A percentile compares a stretch with the other conserved stretches of the same genome.
Conservation (phyloP, 352 stramenopile genomes). For the Phytophthora cactorum region DNA sequence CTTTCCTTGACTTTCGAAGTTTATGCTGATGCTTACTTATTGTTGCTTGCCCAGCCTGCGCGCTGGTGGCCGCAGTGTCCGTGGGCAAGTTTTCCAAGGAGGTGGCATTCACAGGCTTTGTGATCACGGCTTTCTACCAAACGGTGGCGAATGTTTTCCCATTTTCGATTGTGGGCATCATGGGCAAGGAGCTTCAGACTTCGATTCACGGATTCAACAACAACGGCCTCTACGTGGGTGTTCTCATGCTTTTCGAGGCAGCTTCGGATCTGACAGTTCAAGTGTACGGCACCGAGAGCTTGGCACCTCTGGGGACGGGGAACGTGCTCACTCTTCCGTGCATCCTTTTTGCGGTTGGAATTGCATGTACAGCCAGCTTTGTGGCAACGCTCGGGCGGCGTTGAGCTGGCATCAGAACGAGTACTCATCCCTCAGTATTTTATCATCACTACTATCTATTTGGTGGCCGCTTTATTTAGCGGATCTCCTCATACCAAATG, state of each 20-base stretch:
- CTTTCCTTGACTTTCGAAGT: neutral
- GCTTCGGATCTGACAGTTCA: conserved; percentile 75
- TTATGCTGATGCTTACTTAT: neutral
- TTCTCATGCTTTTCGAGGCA: conserved; percentile 72
- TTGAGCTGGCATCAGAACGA: conserved; percentile 1
- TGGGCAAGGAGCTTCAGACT: conserved; percentile 80
- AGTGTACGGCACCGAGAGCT: conserved; percentile 72
- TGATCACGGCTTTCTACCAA: conserved; percentile 67
- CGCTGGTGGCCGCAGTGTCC: conserved; percentile 56
- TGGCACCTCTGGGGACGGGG: conserved; percentile 61
- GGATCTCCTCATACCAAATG: neutral
- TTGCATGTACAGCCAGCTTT: conserved; percentile 53
- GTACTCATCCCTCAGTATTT: no score
- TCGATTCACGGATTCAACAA: conserved; percentile 79
- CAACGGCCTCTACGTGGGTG: conserved; percentile 80
- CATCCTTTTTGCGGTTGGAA: conserved; percentile 61
- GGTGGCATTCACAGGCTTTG: conserved; percentile 61
- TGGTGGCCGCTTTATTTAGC: conserved; percentile 10
- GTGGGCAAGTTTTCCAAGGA: conserved; percentile 53
- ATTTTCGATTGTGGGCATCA: conserved; percentile 81
- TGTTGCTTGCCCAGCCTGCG: conserved; percentile 39
- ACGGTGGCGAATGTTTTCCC: conserved; percentile 71
- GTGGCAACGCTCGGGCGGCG: conserved; percentile 15
- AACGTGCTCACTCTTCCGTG: conserved; percentile 70
- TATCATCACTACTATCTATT: neutral